Base-by-base conservation (phyloP, 805 yeast species). In the Nakazawaea ambrosiae region DNA sequence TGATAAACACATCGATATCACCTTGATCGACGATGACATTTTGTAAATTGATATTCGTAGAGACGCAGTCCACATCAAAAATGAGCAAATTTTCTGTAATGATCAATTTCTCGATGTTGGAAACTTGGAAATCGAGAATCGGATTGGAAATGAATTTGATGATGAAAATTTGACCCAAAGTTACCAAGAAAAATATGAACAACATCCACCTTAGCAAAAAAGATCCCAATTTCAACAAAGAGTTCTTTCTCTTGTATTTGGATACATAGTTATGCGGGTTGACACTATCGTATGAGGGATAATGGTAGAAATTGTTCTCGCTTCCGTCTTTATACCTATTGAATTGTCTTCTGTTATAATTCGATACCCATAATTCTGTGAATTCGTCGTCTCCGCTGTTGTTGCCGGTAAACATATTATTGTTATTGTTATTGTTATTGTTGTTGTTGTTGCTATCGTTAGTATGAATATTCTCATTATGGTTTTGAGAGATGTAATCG, bases 1-100 rank as follows among this genome's bases (percentile, higher is more conserved):
- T 37, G 7, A 60, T 27, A 27, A 60, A 57, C 1, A 60, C 51
- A 42, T 60, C 64, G 16, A 60, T 27, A 40, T 58, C 55, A 48
- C 52, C 43, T n/a, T 50, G 45, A 54, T 57, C 53, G 6, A 60
- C 48, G 5, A 44, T 31, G 4, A 59, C 42, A 38, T 55, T 58
- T 43, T 58, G 63, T n/a, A 53, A 40, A 39, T 60, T 59, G 6
- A 40, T 30, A 43, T 59, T 57, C 11, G 30, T 45, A 1, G 58
- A 45, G 8, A 30, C 14, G 4, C 56, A 49, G 7, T 45, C 45
- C n/a, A 60, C 34, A 38, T 60, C 64, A 36, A 60, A 47, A 15
- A 57, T 44, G 15, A 60, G 38, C 20, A 60, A 31, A 20, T 54
- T 58, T 20, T 55, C 56, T 28, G 57, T 55, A 8, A 59, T 47